A percentile compares a stretch with the other conserved stretches of the same genome.
These are phyloP conservation scores for Rhododendron mucronatum DNA, from an alignment of 148 eudicot genomes.

Conservation along the genomic window DNA sequence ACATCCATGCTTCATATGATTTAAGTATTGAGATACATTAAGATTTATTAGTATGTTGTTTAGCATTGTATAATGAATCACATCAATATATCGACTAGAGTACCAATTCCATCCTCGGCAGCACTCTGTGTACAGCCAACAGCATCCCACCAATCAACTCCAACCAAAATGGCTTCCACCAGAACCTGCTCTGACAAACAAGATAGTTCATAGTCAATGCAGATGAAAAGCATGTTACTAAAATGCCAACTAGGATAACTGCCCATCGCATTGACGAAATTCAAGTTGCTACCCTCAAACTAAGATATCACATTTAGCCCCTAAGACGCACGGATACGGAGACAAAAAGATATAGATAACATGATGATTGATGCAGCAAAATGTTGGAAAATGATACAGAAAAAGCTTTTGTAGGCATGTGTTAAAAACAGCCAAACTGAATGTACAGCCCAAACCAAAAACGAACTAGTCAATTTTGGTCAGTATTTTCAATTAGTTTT, in stretches of 20 bases:
- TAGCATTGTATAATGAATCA: not conserved
- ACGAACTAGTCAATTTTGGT: not conserved
- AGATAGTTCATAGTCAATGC: not conserved
- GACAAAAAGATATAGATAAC: not conserved
- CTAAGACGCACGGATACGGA: not conserved
- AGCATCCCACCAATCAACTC: slow-evolving; percentile 99
- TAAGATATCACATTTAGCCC: not conserved
- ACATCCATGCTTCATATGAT: not conserved
- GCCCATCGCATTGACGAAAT: not conserved
- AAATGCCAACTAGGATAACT: not conserved
- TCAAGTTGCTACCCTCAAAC: not conserved
- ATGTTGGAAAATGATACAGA: not conserved
- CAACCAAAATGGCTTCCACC: slow-evolving; percentile 99
- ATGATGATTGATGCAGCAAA: not conserved
- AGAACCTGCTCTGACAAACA: slow-evolving; percentile 55
- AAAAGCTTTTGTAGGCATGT: not conserved
- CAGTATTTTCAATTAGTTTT: not conserved
- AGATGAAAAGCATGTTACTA: not conserved
- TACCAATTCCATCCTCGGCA: slow-evolving; percentile 98
- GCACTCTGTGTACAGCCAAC: slow-evolving; percentile 99
- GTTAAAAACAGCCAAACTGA: not conserved
- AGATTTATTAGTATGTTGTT: not conserved
- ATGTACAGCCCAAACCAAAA: not conserved
- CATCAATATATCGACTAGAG: not conserved
- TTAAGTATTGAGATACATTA: not conserved